Percentiles rank a stretch among this genome's conserved stretches.
Conservation (phyloP, 306 rosid species). For the Ammopiptanthus mongolicus region DNA sequence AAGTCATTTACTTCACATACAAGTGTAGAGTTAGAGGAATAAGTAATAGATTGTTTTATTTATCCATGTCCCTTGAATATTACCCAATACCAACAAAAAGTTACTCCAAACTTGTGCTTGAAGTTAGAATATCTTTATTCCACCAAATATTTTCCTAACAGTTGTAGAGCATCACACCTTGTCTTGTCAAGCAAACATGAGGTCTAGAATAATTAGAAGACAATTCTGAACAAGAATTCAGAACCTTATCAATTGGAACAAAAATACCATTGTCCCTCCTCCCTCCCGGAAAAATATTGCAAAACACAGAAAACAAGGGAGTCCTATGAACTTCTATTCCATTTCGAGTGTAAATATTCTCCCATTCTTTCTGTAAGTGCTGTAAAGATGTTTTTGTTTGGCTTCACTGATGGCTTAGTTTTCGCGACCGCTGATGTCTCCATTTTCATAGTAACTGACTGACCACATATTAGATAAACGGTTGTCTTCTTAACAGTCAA, state of each 20-base stretch:
- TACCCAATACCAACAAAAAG: background rate
- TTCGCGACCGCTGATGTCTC: background rate
- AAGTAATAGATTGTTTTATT: background rate
- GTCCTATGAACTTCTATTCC: too few relatives aligned
- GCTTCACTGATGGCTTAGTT: background rate
- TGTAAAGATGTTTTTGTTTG: too few relatives aligned
- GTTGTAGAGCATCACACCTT: background rate
- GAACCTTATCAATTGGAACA: too few relatives aligned
- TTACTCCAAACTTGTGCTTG: background rate
- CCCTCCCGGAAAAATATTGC: too few relatives aligned
- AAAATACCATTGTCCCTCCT: too few relatives aligned
- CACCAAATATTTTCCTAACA: background rate
- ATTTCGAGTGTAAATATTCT: too few relatives aligned
- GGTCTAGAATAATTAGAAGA: background rate
- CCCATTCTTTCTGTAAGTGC: too few relatives aligned
- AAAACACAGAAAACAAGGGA: too few relatives aligned
- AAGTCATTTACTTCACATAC: too few relatives aligned
- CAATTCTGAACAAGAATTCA: too few relatives aligned
- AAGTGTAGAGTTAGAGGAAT: too few relatives aligned
- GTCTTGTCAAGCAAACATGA: background rate
- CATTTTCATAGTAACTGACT: background rate
- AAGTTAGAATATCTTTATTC: background rate
- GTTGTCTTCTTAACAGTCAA: background rate
- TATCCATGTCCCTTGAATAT: background rate
- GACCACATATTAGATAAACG: background rate